phyloP scores from a whole-genome alignment of 1,284 basidiomycete species.

The Ceratobasidium sp. region DNA sequence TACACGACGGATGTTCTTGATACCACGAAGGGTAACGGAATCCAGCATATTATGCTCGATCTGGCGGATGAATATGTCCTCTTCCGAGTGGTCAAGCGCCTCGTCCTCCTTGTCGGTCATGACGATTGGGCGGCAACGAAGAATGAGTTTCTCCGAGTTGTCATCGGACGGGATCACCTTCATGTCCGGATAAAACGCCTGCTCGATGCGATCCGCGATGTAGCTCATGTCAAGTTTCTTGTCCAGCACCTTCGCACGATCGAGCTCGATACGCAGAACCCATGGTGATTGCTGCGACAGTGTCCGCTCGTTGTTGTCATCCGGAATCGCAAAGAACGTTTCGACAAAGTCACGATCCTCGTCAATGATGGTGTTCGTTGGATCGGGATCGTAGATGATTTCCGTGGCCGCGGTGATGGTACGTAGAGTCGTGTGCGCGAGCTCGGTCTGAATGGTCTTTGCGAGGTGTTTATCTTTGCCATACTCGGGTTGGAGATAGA shows the following conservation, averaged over 20 bases:
- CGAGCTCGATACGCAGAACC: slow-evolving; percentile 96
- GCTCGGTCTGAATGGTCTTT: slow-evolving; percentile 91
- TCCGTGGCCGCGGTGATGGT: slow-evolving; percentile 97
- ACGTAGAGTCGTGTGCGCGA: slow-evolving; percentile 94
- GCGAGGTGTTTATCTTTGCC: slow-evolving; percentile 74
- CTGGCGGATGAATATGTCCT: slow-evolving; percentile 97
- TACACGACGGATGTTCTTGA: slow-evolving; percentile 90
- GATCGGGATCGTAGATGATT: slow-evolving; percentile 98
- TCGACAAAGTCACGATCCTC: slow-evolving; percentile 98
- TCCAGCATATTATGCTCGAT: slow-evolving; percentile 97
- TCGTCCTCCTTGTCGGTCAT: slow-evolving; percentile 93
- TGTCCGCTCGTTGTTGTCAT: slow-evolving; percentile 94
- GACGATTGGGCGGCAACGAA: slow-evolving; percentile 95
- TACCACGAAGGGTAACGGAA: slow-evolving; percentile 95
- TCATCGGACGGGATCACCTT: slow-evolving; percentile 99
- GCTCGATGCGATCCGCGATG: slow-evolving; percentile 93
- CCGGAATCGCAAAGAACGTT: slow-evolving; percentile 99
- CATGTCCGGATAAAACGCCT: slow-evolving; percentile 95
- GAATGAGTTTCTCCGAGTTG: slow-evolving; percentile 96
- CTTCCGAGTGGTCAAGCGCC: slow-evolving; percentile 80
- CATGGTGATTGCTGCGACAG: slow-evolving; percentile 95
- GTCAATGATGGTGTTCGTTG: slow-evolving; percentile 92
- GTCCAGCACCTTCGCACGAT: slow-evolving; percentile 98
- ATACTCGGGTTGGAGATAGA: slow-evolving; percentile 85
- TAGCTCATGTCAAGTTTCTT: slow-evolving; percentile 96